Evolutionary conservation across 1,284 basidiomycete species (phyloP), one percentile per base, ranked within the genome.

Genomic region (Psilocybe mexicana): DNA sequence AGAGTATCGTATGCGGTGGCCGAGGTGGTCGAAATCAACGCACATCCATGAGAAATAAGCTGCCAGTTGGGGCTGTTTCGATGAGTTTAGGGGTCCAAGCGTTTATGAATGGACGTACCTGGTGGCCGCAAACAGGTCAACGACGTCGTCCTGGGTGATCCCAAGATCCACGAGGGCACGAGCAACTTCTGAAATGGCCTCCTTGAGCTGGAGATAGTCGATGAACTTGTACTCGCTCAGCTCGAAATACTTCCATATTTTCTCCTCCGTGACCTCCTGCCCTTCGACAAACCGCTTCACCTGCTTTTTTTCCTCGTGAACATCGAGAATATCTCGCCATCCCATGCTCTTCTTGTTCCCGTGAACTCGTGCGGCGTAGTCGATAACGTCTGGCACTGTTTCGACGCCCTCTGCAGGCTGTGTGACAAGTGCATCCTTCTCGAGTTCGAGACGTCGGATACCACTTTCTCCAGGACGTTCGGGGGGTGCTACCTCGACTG

Each of bases 231-330:
- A 95, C 54, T 89, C 88, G 71, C 87, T 89, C 46, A 98, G 81
- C 77, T 96, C 85, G 74, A 91, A 97, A 75, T 92, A 98, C 70
- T 88, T 91, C 95, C 96, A 98, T 51, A 81, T 92, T 84, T 97
- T 98, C 66, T 70, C 88, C 79, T 94, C 89, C 47, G 79, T 87
- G 47, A 84, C 78, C 71, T 93, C 86, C 73, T 94, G 86, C n/a
- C 93, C 94, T 53, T 80, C 81, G 52, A 92, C 82, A 8, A 76
- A 75, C 81, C 93, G 94, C 70, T 82, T 90, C 53, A 97, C 81
- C 66, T 93, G 86, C 77, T 96, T 97, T 71, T 88, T 86, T 77
- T 98, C 96, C 64, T 92, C 85, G 74, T 94, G 85, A 6, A 72
- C 58, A 7, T 81, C 74, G 45, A 91, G 71, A 35, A 94, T 70